A percentile compares a stretch with the other conserved stretches of the same genome.
phyloP scores from a whole-genome alignment of 2,329 filamentous ascomycete species.

The Aspergillus candidus region DNA sequence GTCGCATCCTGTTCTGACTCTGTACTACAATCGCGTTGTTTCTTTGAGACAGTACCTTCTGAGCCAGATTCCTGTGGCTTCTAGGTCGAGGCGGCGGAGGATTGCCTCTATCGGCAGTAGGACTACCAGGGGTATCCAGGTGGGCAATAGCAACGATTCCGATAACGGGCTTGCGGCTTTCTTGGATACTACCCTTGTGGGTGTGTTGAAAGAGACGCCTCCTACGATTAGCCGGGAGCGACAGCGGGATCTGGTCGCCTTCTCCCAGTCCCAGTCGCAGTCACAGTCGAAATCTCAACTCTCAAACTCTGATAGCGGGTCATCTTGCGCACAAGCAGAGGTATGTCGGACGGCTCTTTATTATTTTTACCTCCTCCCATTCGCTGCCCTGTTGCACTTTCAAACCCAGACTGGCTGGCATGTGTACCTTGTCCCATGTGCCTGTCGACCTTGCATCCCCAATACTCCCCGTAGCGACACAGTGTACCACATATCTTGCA shows the following conservation, averaged over 20 bases:
- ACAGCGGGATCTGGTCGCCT: conserved; percentile 53
- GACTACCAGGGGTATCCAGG: conserved; percentile 6
- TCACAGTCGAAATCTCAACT: conserved; percentile 42
- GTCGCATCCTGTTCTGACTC: conserved; percentile 58
- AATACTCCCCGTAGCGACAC: no score
- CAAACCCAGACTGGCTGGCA: neutral
- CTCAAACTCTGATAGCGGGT: conserved; percentile 31
- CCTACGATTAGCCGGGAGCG: conserved; percentile 32
- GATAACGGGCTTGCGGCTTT: conserved; percentile 44
- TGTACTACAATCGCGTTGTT: conserved; percentile 61
- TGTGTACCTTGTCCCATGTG: conserved; percentile 5
- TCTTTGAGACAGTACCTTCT: conserved; percentile 68
- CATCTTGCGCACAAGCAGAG: conserved; percentile 56
- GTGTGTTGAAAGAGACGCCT: conserved; percentile 38
- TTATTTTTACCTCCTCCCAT: neutral
- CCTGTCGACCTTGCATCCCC: conserved; percentile 2
- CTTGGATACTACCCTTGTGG: conserved; percentile 66
- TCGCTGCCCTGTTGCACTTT: neutral
- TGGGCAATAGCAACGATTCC: neutral
- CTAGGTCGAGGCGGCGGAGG: conserved; percentile 48
- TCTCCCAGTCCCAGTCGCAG: conserved; percentile 59
- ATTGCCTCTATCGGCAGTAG: conserved; percentile 33
- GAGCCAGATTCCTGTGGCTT: conserved; percentile 58
- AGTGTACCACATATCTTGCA: neutral
- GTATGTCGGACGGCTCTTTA: conserved; percentile 32